These are phyloP conservation scores for Magnolia officinalis DNA, from an alignment of 164 flowering plant species.

Conservation along the genomic window DNA sequence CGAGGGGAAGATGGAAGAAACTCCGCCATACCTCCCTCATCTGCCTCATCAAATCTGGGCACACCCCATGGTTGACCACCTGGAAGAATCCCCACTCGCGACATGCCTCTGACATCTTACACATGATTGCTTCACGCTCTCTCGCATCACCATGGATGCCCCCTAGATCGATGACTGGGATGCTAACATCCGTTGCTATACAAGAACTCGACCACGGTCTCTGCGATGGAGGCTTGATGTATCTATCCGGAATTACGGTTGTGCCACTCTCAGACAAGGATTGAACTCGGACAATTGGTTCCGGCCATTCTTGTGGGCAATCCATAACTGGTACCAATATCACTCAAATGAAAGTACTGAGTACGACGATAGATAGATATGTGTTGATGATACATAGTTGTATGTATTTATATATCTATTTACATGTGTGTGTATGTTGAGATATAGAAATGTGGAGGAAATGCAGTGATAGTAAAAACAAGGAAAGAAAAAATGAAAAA, in stretches of 20 bases:
- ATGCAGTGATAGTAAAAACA: too few relatives aligned
- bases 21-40: constrained; percentile 54
- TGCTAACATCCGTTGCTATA: constrained; percentile 14
- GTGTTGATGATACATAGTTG: too few relatives aligned
- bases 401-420: too few relatives aligned
- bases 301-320: constrained; percentile 70
- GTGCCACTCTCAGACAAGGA: constrained; percentile 57
- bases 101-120: constrained; percentile 49
- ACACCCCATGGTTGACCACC: constrained; percentile 73
- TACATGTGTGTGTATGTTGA: too few relatives aligned
- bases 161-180: constrained; percentile 65
- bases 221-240: constrained; percentile 62
- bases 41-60: constrained; percentile 42
- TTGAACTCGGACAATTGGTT: constrained; percentile 82
- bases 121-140: background rate
- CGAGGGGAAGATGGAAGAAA: constrained; percentile 61
- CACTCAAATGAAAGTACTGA: too few relatives aligned
- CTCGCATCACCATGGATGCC: constrained; percentile 19
- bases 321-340: constrained; percentile 20
- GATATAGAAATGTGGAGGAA: too few relatives aligned
- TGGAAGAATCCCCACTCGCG: constrained; percentile 87
- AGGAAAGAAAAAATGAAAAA: too few relatives aligned
- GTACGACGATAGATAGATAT: too few relatives aligned
- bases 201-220: constrained; percentile 34
- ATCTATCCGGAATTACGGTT: constrained; percentile 50